Evolutionary conservation across 2,329 filamentous ascomycete genomes (phyloP), one percentile per base, ranked within the genome.

Genomic region (Raffaelea albimanens): DNA sequence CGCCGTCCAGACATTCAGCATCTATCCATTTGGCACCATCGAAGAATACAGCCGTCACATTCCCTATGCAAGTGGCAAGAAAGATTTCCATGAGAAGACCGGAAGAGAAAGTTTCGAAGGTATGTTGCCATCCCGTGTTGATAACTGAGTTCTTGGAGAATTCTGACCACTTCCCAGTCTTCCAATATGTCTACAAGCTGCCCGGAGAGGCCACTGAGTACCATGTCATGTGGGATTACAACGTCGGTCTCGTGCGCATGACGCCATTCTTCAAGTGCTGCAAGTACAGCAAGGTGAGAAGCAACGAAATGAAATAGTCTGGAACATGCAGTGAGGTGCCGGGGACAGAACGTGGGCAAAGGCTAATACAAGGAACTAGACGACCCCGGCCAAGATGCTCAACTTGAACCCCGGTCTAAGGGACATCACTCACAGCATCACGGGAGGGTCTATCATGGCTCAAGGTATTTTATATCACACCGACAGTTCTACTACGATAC

Each of bases 211-310:
- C 82, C 9, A 46, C 33, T 53, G 72, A 77, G 45, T 90, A 85
- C 62, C 79, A 78, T 1, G 82, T 97, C 51, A 89, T 96, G 79
- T 98, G 93, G 93, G 93, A 98, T 64, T 96, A 96, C 68, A 91
- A 94, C 57, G 80, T 91, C 52, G 93, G 93, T 9, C 81, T 97
- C 25, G 90, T 97, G 52, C 83, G 91, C 52, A 94, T 95, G 65
- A 96, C 90, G 2, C 85, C 89, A 23, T 87, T 97, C 61, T 97
- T 97, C 75, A 95, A 95, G 64, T 89, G 86, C 55, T 83, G 83
- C 61, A 82, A 84, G 53, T 91, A 91, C 60, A 77, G 83, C 54
- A 98, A 98, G 80, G 91, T 89, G 62, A 60, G 71, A n/a, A 16
- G 10, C 14, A 23, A n/a, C 36, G 16, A 14, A 13, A 33, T n/a